Evolutionary conservation across 805 yeast species (phyloP), one percentile per base, ranked within the genome.

Genomic region (Metschnikowia lunata): DNA sequence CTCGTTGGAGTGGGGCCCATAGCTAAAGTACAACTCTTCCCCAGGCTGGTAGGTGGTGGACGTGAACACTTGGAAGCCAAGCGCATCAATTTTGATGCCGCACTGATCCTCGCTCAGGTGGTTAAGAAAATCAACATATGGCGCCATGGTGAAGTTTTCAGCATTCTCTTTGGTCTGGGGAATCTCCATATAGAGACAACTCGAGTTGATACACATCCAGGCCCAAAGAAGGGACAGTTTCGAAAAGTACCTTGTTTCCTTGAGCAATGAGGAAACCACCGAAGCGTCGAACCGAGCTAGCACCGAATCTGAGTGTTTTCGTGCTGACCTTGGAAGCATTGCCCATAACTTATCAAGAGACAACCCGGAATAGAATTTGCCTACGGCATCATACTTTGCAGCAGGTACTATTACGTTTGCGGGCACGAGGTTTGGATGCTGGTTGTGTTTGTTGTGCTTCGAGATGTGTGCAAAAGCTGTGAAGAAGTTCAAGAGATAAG

Each of bases 1-100:
- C 39, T 81, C 88, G 60, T 91, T 89, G 8, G 85, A 80, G 61
- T 91, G 97, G 1, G 96, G 82, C 0, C 98, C 98, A 60, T 91
- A 91, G 40, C 83, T 78, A 51, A 91, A 73, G 53, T 69, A 79
- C 2, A 91, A 52, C 59, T 90, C 95, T 12, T 81, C 81, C 59
- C 40, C 55, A 6, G 7, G 58, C 46, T 51, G 69, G 72, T 41
- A 59, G 8, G 46, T 26, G 8, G 61, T 44, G 39, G 52, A 56
- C 49, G 51, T 64, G 56, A 55, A 52, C 1, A 84, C 86, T 26
- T 70, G 68, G 63, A 84, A 82, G 1, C 85, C 84, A 18, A 57
- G 52, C 14, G 57, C 38, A 37, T 73, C 68, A 31, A 74, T 72
- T 49, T 71, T 58, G 40, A 83, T 72, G 18, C 62, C 66, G 50